Base-by-base conservation (phyloP, 2,329 filamentous ascomycete species). In the Septoria petroselini region DNA sequence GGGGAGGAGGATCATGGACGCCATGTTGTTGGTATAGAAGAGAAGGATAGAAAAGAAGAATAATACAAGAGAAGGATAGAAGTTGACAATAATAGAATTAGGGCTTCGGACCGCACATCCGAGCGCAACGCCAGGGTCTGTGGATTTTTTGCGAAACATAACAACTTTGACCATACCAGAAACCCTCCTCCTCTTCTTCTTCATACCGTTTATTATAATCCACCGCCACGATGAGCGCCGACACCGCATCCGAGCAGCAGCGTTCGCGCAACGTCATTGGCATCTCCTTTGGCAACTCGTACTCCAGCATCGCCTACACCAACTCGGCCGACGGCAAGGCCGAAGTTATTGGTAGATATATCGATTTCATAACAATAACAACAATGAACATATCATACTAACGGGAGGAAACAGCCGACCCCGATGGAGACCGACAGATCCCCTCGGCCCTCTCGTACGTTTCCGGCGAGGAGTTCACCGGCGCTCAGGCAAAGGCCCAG, bases 341-440 rank as follows among this genome's bases (percentile, higher is more conserved):
- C 58, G 89, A 96, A 71, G 91, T 98, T 58, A 97, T 98, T 74
- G 43, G 43, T 47, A 47, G 6, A 21, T n/a, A n/a, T n/a, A n/a
- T n/a, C n/a, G n/a, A n/a, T n/a, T n/a, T n/a, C n/a, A n/a, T n/a
- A n/a, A n/a, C n/a, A n/a, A n/a, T n/a, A n/a, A n/a, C n/a, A n/a
- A n/a, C n/a, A n/a, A n/a, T n/a, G 9, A 3, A 38, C 18, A 23
- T 12, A 7, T 9, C 14, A n/a, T 23, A 27, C 35, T 47, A 33
- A 47, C 11, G 1, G 0, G n/a, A 1, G 17, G 3, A 11, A 1
- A 39, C 15, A 47, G 93, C 93, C 67, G 97, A 98, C 75, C 93
- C 97, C 76, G 93, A 97, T 68, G 93, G 93, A 78, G 93, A 98
- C 74, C 91, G 93, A 71, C 91, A 97, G 72, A 98, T 98, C 60